These are phyloP conservation scores for Neopestalotiopsis sp. DNA, from an alignment of 2,329 filamentous ascomycete genomes.

Conservation along the genomic window DNA sequence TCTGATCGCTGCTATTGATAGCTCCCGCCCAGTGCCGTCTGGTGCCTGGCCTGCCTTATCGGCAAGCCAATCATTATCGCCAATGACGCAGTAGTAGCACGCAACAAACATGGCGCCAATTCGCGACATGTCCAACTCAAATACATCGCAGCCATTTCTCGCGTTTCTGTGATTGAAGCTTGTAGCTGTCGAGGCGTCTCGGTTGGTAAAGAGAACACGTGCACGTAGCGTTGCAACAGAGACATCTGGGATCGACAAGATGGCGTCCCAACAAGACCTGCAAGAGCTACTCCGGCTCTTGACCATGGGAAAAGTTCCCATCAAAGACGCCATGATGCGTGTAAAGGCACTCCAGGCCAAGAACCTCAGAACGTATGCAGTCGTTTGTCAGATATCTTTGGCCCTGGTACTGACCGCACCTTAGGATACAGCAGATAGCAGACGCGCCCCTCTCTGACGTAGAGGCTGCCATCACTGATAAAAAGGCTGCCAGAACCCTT, in stretches of 20 bases:
- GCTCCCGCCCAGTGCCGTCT: too few species aligned
- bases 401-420: neutral
- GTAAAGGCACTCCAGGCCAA: constrained; percentile 61
- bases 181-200: neutral
- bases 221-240: neutral
- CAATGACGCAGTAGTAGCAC: neutral
- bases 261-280: constrained; percentile 63
- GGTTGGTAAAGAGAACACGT: neutral
- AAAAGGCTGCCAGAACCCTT: constrained; percentile 54
- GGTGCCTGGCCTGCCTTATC: neutral
- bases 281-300: constrained; percentile 66
- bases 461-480: constrained; percentile 51
- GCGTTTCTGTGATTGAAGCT: neutral
- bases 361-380: constrained; percentile 59
- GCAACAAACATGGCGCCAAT: neutral
- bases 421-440: constrained; percentile 60
- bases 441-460: constrained; percentile 50
- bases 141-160: neutral
- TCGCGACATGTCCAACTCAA: neutral
- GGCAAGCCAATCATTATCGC: neutral
- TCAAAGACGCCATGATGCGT: constrained; percentile 63
- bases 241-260: constrained; percentile 29
- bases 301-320: constrained; percentile 61
- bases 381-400: constrained; percentile 10
- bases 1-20: too few species aligned